These are phyloP conservation scores for Colletotrichum spinosum DNA, from an alignment of 2,329 filamentous ascomycete genomes.

Conservation along the genomic window DNA sequence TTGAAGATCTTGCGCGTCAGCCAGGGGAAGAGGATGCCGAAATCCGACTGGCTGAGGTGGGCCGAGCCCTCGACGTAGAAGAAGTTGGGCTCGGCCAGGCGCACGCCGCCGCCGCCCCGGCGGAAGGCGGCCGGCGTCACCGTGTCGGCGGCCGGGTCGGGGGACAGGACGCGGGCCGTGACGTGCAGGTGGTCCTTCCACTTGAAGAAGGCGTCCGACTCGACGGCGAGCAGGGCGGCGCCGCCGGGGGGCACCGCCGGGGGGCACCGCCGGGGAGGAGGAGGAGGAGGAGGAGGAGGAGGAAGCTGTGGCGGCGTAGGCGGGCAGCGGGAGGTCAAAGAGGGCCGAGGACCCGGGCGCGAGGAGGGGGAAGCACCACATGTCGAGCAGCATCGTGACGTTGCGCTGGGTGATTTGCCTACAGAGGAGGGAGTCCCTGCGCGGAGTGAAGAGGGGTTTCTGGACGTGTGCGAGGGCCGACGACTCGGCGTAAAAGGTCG, in stretches of 20 bases:
- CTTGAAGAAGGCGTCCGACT: slow-evolving; percentile 82
- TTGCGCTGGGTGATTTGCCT: slow-evolving; percentile 76
- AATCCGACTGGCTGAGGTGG: slow-evolving; percentile 86
- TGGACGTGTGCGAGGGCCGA: slow-evolving; percentile 60
- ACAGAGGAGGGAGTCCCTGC: slow-evolving; percentile 64
- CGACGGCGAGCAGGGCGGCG: slow-evolving; percentile 73
- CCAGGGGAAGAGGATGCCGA: slow-evolving; percentile 84
- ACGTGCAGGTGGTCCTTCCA: slow-evolving; percentile 79
- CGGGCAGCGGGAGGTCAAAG: slow-evolving; percentile 78
- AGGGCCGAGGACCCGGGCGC: slow-evolving; percentile 72
- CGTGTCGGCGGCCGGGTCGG: slow-evolving; percentile 57
- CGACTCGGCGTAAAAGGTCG: slow-evolving; percentile 73
- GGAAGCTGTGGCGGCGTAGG: slow-evolving; percentile 62
- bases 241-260: slow-evolving; percentile 57
- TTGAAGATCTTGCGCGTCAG: slow-evolving; percentile 69
- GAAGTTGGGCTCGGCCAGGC: slow-evolving; percentile 69
- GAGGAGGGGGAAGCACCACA: slow-evolving; percentile 82
- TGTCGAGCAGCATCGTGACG: slow-evolving; percentile 78
- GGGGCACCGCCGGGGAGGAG: no score
- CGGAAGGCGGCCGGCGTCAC: slow-evolving; percentile 57
- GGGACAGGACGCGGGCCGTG: slow-evolving; percentile 74
- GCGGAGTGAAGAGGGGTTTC: slow-evolving; percentile 71
- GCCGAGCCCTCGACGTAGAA: slow-evolving; percentile 82
- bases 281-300: slow-evolving; percentile 45
- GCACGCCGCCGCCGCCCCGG: slow-evolving; percentile 43